Base-by-base conservation (phyloP, 352 stramenopile genomes). In the Phytophthora palmivora region DNA sequence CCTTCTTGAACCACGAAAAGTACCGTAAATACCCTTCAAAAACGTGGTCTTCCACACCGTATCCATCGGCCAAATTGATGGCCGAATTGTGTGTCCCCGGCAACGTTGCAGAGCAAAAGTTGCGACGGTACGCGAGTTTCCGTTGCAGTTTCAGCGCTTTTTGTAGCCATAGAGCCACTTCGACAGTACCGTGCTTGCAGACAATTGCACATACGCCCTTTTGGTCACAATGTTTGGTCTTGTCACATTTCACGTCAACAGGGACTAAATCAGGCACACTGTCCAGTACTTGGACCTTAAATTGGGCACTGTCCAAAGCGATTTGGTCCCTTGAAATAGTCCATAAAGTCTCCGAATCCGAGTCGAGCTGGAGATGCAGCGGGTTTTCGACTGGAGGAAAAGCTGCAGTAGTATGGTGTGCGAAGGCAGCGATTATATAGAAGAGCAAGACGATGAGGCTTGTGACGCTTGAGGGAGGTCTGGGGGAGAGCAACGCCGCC, bases 41-140 rank as follows among this genome's bases (percentile, higher is more conserved):
- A 9, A 94, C 70, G 58, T 94, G 86, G 60, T 92, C 84, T 57
- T 86, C 80, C 50, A 90, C 84, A 38, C 82, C 83, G 48, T 89
- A 93, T 15, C 84, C 86, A 49, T 79, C 71, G 0, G 82, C 80
- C n/a, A 79, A 49, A 26, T 81, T 90, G 26, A 84, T 94, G 11
- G 72, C 85, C 26, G 76, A 89, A 63, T 96, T 96, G 68, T 96
- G 88, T 8, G 84, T 88, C 2, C 63, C 88, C 0, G 78, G 73
- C 8, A 94, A 63, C 32, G 89, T 76, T 33, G 84, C 77, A 41
- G 75, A 79, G 65, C 88, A 96, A 22, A 95, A 74, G n/a, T 81
- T 76, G 48, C 83, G 68, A 21, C 67, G 72, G 67, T 92, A 94
- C 12, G 86, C 82, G 15, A 84, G 65, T 45, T 89, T 89, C 22